phyloP scores from a whole-genome alignment of 164 flowering plant genomes.

The Warburgia ugandensis region DNA sequence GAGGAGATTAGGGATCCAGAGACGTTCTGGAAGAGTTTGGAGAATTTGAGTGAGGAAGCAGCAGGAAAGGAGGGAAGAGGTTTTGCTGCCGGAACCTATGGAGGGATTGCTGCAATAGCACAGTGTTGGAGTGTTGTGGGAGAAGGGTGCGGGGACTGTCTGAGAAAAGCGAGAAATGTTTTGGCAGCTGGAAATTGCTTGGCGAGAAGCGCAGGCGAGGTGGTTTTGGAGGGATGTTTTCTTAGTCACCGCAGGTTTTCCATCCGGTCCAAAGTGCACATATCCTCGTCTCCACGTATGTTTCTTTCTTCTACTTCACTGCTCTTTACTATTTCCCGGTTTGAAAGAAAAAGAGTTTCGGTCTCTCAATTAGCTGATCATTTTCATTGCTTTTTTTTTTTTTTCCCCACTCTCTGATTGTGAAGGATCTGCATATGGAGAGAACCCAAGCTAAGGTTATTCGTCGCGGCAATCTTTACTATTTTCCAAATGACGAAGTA shows the following conservation, averaged over 20 bases:
- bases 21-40: neutral
- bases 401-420: too few relatives aligned
- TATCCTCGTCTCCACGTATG: neutral
- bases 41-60: neutral
- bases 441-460: too few relatives aligned
- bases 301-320: too few relatives aligned
- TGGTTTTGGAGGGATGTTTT: neutral
- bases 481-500: too few relatives aligned
- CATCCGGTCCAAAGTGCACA: too few relatives aligned
- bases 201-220: neutral
- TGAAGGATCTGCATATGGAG: too few relatives aligned
- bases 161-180: neutral
- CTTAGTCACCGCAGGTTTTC: neutral
- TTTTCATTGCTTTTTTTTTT: too few relatives aligned
- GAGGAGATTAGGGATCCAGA: neutral
- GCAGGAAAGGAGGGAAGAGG: neutral
- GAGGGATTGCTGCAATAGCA: neutral
- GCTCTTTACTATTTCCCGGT: too few relatives aligned
- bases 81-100: neutral
- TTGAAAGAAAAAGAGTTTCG: too few relatives aligned
- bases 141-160: neutral
- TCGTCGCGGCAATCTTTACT: too few relatives aligned
- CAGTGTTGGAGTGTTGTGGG: slow-evolving; percentile 2
- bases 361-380: too few relatives aligned
- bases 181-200: neutral